phyloP scores from a whole-genome alignment of 2,329 filamentous ascomycete genomes.

The Beauveria rudraprayagi region DNA sequence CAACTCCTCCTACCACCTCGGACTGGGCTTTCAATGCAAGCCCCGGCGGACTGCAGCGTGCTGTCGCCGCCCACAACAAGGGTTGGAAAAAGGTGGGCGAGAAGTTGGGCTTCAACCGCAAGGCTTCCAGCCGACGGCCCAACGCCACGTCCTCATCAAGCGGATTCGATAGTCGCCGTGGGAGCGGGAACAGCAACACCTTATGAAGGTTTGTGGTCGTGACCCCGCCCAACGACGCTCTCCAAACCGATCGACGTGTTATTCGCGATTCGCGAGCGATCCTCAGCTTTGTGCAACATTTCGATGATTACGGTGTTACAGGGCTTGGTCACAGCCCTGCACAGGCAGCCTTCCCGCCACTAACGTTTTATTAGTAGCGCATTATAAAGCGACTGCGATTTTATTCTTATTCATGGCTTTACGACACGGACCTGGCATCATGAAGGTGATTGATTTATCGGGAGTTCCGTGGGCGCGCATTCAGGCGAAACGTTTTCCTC shows the following conservation, averaged over 20 bases:
- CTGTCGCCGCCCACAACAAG: constrained; percentile 46
- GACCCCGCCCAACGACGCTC: constrained; percentile 35
- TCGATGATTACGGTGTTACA: not conserved
- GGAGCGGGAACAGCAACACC: constrained; percentile 27
- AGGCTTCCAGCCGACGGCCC: constrained; percentile 36
- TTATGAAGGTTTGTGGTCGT: constrained; percentile 54
- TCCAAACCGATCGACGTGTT: constrained; percentile 16
- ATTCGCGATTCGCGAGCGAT: not conserved
- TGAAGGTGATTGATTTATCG: constrained; percentile 3
- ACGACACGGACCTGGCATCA: constrained; percentile 12
- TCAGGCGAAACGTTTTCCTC: not conserved
- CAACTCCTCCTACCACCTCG: constrained; percentile 55
- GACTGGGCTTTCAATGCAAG: constrained; percentile 46
- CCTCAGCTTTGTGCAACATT: not conserved
- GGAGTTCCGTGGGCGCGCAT: not conserved
- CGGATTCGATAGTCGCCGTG: constrained; percentile 25
- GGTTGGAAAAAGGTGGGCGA: constrained; percentile 59
- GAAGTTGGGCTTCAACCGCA: constrained; percentile 51
- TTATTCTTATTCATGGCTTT: not conserved
- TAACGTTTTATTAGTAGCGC: constrained; percentile 30
- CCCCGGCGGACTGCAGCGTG: constrained; percentile 45
- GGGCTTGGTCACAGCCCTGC: constrained; percentile 13
- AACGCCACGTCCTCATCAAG: constrained; percentile 33
- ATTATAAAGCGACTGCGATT: constrained; percentile 22
- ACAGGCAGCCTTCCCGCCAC: constrained; percentile 22